Evolutionary conservation across 2,329 filamentous ascomycete genomes (phyloP), one percentile per base, ranked within the genome.

Genomic region (Clarireedia homoeocarpa): DNA sequence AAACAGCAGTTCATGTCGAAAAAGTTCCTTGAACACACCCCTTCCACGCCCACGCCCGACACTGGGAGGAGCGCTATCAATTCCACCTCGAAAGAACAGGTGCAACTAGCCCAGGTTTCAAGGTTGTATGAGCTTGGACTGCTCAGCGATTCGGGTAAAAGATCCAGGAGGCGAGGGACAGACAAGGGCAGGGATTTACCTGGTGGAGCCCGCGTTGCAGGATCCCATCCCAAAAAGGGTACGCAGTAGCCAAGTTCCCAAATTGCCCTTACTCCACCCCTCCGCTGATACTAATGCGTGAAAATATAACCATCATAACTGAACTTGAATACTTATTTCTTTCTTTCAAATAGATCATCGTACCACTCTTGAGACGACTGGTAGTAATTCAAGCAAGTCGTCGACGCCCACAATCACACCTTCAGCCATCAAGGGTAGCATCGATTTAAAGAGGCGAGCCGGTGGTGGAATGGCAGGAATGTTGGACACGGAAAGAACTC

Each of bases 401-500:
- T 51, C 53, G 10, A 10, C 7, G 7, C 49, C 61, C 12, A 47
- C 61, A 40, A 36, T 24, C 48, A 14, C 58, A 57, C 17, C 49
- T 51, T 24, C 53, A 61, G 20, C 61, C 56, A 27, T 53, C 57
- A 38, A 62, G 50, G 45, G 60, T 58, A 48, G 57, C 55, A 55
- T 60, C 50, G 63, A 64, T 40, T 49, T 67, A 27, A 64, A 59
- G 51, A 64, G 59, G 30, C 61, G 64, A 63, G 58, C 64, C 36
- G 65, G 64, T 38, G 63, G 65, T 61, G 65, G 63, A 63, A 84
- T 85, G 75, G 78, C 83, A 54, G 81, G 81, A 66, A 81, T 82
- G 71, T 82, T 90, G 76, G 84, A 86, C 67, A 77, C 86, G 52
- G 90, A 96, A 67, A 81, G 89, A 67, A 85, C 82, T 66, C 85